Evolutionary conservation across 2,329 filamentous ascomycete species (phyloP), one percentile per base, ranked within the genome.

Genomic region (Epichloe typhina): DNA sequence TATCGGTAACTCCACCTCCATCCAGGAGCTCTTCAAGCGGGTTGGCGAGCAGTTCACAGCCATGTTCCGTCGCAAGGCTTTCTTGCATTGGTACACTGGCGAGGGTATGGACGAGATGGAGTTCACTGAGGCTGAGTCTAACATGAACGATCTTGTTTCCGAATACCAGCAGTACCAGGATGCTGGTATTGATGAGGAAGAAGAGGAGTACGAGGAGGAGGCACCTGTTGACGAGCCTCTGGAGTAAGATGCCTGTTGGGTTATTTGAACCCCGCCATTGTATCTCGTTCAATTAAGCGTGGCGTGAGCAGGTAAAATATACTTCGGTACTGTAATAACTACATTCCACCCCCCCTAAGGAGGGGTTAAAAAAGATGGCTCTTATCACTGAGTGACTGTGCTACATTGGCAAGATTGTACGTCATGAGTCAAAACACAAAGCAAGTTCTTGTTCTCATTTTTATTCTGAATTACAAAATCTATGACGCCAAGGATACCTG

Each of bases 81-180:
- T 97, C 88, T 87, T 98, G 82, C 93, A 97, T 81, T 98, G 93
- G 93, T 98, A 97, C 78, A 98, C 93, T 82, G 89, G 90, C 69
- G 93, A 98, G 82, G 93, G 93, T 78, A 97, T 98, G 93, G 93
- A 98, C 76, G 93, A 97, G 85, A 97, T 97, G 93, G 93, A 98
- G 79, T 98, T 98, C 80, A 97, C 93, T 69, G 93, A 97, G 82
- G 93, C 93, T 63, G 93, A 97, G 83, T 95, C 88, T 75, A 98
- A 98, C 81, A 97, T 98, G 91, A 97, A 98, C 80, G 93, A 98
- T 73, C 79, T 98, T 69, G 91, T 98, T 65, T 95, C 89, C 56
- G 93, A 98, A 75, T 98, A 98, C 80, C 93, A 97, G 83, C 93
- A 98, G 75, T 98, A 98, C 84, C 93, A 98, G 83, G 93, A 98